Evolutionary conservation across 2,329 filamentous ascomycete species (phyloP).

Genomic region (Alternaria gansuensis): DNA sequence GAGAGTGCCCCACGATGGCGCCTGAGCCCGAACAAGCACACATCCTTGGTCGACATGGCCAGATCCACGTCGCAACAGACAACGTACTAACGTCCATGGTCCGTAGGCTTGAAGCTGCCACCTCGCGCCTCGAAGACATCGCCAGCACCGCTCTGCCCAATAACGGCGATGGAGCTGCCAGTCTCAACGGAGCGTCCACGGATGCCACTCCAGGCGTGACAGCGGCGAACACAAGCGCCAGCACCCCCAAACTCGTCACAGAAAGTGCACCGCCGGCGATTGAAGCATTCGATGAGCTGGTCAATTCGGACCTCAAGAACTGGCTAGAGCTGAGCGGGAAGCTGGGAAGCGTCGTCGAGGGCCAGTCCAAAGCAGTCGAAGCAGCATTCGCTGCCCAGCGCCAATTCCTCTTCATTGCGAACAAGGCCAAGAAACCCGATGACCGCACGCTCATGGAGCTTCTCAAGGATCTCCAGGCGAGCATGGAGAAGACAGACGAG

Average conservation of each 20-base stretch:
- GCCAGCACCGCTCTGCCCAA: slow-evolving; percentile 71
- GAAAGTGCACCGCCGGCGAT: slow-evolving; percentile 68
- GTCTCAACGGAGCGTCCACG: slow-evolving; percentile 39
- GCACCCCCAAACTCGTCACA: slow-evolving; percentile 47
- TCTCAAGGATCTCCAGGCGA: slow-evolving; percentile 85
- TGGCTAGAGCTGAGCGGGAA: slow-evolving; percentile 81
- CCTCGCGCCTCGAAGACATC: slow-evolving; percentile 94
- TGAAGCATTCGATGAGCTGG: slow-evolving; percentile 84
- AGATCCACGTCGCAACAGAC: slow-evolving; percentile 37
- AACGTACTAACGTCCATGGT: slow-evolving; percentile 60
- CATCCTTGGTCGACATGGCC: slow-evolving; percentile 29
- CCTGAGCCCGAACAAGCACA: slow-evolving; percentile 21
- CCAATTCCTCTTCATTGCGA: slow-evolving; percentile 85
- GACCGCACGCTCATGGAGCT: slow-evolving; percentile 76
- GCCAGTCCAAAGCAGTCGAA: slow-evolving; percentile 72
- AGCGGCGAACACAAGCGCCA: slow-evolving; percentile 44
- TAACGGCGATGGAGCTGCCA: slow-evolving; percentile 24
- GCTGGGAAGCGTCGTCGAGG: slow-evolving; percentile 77
- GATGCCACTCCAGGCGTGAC: slow-evolving; percentile 45
- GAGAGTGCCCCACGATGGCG: slow-evolving; percentile 16
- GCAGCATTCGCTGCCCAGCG: slow-evolving; percentile 83
- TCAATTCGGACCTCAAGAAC: slow-evolving; percentile 75
- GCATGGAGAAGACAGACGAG: slow-evolving; percentile 79
- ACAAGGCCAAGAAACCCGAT: slow-evolving; percentile 91
- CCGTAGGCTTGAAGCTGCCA: slow-evolving; percentile 91